Conservation (phyloP, 176 grass and related monocot genomes). For the Carex pumila region DNA sequence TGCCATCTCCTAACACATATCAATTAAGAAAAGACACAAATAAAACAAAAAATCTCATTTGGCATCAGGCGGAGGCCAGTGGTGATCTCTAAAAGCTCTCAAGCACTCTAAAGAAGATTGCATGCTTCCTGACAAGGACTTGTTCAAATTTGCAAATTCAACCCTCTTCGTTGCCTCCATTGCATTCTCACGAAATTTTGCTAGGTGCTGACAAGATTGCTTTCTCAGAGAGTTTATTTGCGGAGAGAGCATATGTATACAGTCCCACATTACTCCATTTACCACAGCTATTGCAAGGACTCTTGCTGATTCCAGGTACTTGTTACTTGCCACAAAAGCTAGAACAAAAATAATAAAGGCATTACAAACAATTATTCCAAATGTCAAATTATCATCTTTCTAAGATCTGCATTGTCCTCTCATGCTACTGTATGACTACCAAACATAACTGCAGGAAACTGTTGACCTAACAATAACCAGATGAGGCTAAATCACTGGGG, state of each 20-base stretch:
- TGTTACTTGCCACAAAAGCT: slow-evolving; percentile 42
- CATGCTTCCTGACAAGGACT: slow-evolving; percentile 42
- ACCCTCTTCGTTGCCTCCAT: slow-evolving; percentile 26
- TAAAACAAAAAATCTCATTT: slow-evolving; percentile 1
- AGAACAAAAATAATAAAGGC: not conserved
- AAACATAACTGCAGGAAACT: not conserved
- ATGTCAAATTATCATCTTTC: not conserved
- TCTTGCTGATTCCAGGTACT: slow-evolving; percentile 43
- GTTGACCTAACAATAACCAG: not conserved
- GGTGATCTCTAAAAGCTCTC: slow-evolving; percentile 59
- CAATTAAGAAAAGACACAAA: not conserved
- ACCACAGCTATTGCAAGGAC: slow-evolving; percentile 31
- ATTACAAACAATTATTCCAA: slow-evolving; percentile 20
- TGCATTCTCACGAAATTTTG: slow-evolving; percentile 30
- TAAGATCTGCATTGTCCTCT: not conserved
- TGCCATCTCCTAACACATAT: not conserved
- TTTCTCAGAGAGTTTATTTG: slow-evolving; percentile 36
- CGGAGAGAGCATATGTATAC: slow-evolving; percentile 31
- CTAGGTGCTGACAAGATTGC: slow-evolving; percentile 36
- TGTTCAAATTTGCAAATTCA: slow-evolving; percentile 46
- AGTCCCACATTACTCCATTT: slow-evolving; percentile 44
- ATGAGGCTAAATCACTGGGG: too few species aligned
- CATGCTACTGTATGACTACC: not conserved
- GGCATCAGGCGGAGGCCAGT: slow-evolving; percentile 35
- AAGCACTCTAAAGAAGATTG: slow-evolving; percentile 50